Evolutionary conservation across 495 filamentous ascomycete genomes (phyloP).

Genomic region (Penicillium pancosmium): DNA sequence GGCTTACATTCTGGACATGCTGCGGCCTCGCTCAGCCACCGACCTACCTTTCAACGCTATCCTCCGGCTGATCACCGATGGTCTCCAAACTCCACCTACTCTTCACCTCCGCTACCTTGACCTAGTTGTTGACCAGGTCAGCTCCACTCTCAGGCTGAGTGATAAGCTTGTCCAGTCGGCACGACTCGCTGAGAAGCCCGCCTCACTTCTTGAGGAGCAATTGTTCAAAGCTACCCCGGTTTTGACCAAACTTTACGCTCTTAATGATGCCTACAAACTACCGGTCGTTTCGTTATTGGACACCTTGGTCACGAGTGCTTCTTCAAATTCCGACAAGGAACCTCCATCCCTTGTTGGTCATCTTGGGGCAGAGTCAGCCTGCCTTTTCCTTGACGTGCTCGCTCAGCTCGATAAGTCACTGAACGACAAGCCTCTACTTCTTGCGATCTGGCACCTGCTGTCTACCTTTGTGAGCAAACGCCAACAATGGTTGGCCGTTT

Average conservation of each 20-base stretch:
- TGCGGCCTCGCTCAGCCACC: slow-evolving; percentile 68
- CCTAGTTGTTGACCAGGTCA: slow-evolving; percentile 63
- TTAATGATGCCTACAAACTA: slow-evolving; percentile 64
- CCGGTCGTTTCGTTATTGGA: slow-evolving; percentile 71
- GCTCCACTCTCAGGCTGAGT: slow-evolving; percentile 64
- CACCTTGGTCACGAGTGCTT: slow-evolving; percentile 69
- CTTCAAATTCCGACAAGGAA: slow-evolving; percentile 61
- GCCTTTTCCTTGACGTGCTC: slow-evolving; percentile 78
- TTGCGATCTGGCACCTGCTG: slow-evolving; percentile 80
- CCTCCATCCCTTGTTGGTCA: slow-evolving; percentile 89
- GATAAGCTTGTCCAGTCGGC: slow-evolving; percentile 70
- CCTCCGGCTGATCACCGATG: slow-evolving; percentile 67
- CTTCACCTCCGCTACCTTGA: slow-evolving; percentile 60
- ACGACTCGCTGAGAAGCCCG: slow-evolving; percentile 60
- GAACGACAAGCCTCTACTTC: slow-evolving; percentile 58
- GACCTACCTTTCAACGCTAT: slow-evolving; percentile 78
- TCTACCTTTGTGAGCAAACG: slow-evolving; percentile 85
- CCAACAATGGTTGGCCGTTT: slow-evolving; percentile 94
- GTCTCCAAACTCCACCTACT: slow-evolving; percentile 63
- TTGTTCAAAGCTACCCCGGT: slow-evolving; percentile 77
- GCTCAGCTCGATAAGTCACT: slow-evolving; percentile 79
- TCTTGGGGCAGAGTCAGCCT: slow-evolving; percentile 77
- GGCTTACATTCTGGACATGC: slow-evolving; percentile 71
- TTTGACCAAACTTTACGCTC: slow-evolving; percentile 75
- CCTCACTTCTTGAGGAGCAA: slow-evolving; percentile 70